phyloP scores from a whole-genome alignment of 2,329 filamentous ascomycete species.

The Teratosphaeria epicoccoides region DNA sequence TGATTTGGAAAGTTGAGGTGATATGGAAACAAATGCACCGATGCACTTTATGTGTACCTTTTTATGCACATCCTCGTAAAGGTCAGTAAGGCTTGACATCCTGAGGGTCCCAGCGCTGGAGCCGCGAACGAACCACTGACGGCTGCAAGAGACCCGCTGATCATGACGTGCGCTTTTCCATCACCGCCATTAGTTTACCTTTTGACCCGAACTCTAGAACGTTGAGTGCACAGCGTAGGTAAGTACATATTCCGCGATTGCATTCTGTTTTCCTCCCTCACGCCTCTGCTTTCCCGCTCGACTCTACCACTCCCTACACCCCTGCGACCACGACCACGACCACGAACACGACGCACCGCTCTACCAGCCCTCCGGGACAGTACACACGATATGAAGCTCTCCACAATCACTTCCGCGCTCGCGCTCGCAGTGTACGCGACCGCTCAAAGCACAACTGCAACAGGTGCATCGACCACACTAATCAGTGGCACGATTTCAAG shows the following conservation, averaged over 20 bases:
- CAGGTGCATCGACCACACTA: neutral
- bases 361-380: neutral
- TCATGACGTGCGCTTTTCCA: neutral
- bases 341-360: neutral
- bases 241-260: neutral
- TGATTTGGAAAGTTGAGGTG: too few relatives aligned
- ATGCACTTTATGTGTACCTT: too few relatives aligned
- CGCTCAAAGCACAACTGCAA: neutral
- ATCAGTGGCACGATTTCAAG: neutral
- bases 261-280: neutral
- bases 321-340: too few relatives aligned
- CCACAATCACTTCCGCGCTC: neutral
- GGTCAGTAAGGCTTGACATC: neutral
- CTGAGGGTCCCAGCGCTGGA: neutral
- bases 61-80: neutral
- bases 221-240: too few relatives aligned
- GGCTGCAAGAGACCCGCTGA: neutral
- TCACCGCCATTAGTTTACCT: neutral
- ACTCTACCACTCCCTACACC: neutral
- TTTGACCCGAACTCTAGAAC: neutral
- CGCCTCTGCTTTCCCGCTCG: neutral
- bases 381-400: neutral
- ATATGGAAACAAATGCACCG: too few relatives aligned
- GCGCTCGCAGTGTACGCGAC: neutral
- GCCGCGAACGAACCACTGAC: neutral